Percentiles rank a stretch among this genome's conserved stretches.
phyloP scores from a whole-genome alignment of 306 rosid species.

The Medicago arabica region DNA sequence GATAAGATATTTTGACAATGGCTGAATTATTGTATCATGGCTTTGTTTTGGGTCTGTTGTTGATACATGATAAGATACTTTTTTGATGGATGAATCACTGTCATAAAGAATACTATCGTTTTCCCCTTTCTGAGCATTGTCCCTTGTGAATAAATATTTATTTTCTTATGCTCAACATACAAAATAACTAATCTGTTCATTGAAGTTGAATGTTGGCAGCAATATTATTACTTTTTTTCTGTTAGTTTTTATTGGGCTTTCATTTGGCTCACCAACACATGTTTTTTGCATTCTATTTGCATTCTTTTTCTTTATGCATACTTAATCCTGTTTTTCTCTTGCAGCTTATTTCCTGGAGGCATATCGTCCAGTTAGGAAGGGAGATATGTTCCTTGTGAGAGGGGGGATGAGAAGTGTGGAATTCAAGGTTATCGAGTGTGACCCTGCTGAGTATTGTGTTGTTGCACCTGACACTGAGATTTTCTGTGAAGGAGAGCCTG shows the following conservation, averaged over 20 bases:
- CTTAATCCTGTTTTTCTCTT: constrained; percentile 28
- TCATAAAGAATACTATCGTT: not conserved
- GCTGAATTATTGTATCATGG: not conserved
- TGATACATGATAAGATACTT: not conserved
- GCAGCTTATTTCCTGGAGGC: constrained; percentile 96
- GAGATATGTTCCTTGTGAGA: constrained; percentile 89
- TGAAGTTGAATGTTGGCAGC: constrained; percentile 9
- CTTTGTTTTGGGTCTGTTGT: not conserved
- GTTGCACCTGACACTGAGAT: constrained; percentile 99
- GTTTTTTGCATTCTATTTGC: not conserved
- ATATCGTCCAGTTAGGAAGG: constrained; percentile 93
- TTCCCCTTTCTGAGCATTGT: not conserved
- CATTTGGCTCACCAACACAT: not conserved
- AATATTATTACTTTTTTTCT: not conserved
- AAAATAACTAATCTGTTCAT: not conserved
- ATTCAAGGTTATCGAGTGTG: constrained; percentile 95
- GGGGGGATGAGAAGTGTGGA: constrained; percentile 99
- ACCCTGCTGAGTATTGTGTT: constrained; percentile 91
- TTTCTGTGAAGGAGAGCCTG: constrained; percentile 93
- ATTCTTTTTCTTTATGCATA: constrained; percentile 5
- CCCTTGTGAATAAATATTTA: not conserved
- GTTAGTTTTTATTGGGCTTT: constrained; percentile 9
- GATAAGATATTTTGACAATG: not conserved
- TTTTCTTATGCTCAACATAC: not conserved
- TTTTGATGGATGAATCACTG: not conserved